Percentiles rank a stretch among this genome's conserved stretches.
These are phyloP conservation scores for Inonotus obliquus DNA, from an alignment of 1,284 basidiomycete genomes.

Conservation along the genomic window DNA sequence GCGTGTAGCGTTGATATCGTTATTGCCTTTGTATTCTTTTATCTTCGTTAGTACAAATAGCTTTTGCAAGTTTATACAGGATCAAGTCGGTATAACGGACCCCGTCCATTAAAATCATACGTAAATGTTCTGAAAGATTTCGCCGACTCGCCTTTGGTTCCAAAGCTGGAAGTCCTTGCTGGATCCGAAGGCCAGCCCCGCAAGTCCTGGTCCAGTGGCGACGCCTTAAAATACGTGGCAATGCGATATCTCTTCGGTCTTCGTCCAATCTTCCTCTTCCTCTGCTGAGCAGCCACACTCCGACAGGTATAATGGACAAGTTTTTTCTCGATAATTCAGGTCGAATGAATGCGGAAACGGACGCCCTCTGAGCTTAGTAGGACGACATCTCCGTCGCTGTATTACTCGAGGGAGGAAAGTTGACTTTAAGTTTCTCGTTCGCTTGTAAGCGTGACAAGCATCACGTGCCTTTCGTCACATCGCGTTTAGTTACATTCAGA, in stretches of 20 bases:
- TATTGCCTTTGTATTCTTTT: constrained; percentile 1
- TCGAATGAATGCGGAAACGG: too few species aligned
- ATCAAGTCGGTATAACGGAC: background rate
- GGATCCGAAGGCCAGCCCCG: background rate
- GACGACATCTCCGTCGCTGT: constrained; percentile 22
- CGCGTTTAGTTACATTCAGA: too few species aligned
- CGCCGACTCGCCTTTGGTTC: background rate
- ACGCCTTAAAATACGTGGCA: background rate
- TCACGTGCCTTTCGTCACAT: too few species aligned
- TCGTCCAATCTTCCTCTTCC: constrained; percentile 4
- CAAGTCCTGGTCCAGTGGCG: background rate
- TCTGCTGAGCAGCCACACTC: constrained; percentile 4
- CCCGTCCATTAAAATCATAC: background rate
- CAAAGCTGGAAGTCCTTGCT: background rate
- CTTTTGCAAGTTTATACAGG: background rate
- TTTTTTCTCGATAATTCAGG: background rate
- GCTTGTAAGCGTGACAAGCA: too few species aligned
- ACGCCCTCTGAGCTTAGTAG: constrained; percentile 10
- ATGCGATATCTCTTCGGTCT: background rate
- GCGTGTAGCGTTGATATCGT: constrained; percentile 41
- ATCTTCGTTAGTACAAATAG: background rate
- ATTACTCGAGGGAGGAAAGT: background rate
- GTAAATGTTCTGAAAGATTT: background rate
- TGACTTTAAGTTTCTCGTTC: background rate
- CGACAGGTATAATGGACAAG: constrained; percentile 5